Evolutionary conservation across 2,329 filamentous ascomycete species (phyloP).

Genomic region (Xylariaceae sp.): DNA sequence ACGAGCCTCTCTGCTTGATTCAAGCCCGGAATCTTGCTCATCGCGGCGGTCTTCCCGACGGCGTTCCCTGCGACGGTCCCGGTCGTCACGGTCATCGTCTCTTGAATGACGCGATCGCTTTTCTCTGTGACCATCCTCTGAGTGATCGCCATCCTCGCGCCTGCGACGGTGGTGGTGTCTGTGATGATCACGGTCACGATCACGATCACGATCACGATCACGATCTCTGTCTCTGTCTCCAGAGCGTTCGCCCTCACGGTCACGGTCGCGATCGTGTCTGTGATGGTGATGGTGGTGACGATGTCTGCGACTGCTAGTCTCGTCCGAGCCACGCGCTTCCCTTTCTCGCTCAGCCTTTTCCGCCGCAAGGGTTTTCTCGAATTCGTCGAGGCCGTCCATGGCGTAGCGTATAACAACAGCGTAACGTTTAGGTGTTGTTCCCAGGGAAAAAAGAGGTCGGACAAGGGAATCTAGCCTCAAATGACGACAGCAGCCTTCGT

Average conservation of each 20-base stretch:
- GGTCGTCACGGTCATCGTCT: constrained; percentile 38
- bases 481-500: constrained; percentile 13
- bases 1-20: constrained; percentile 34
- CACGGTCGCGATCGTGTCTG: constrained; percentile 28
- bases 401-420: not conserved
- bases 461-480: not conserved
- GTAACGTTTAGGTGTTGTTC: not conserved
- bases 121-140: constrained; percentile 52
- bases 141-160: constrained; percentile 37
- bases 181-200: constrained; percentile 27
- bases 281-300: constrained; percentile 41
- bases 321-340: constrained; percentile 32
- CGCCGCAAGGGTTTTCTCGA: constrained; percentile 69
- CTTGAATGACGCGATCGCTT: constrained; percentile 58
- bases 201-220: not conserved
- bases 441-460: not conserved
- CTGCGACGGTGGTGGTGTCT: constrained; percentile 33
- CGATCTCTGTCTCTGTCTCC: constrained; percentile 39
- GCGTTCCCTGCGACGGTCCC: constrained; percentile 39
- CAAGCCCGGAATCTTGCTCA: constrained; percentile 29
- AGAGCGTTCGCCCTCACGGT: constrained; percentile 29
- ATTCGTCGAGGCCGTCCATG: constrained; percentile 61
- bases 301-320: constrained; percentile 41
- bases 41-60: constrained; percentile 25
- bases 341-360: constrained; percentile 53